Conservation (phyloP, 2,329 filamentous ascomycete genomes). For the Aspergillus hiratsukae region DNA sequence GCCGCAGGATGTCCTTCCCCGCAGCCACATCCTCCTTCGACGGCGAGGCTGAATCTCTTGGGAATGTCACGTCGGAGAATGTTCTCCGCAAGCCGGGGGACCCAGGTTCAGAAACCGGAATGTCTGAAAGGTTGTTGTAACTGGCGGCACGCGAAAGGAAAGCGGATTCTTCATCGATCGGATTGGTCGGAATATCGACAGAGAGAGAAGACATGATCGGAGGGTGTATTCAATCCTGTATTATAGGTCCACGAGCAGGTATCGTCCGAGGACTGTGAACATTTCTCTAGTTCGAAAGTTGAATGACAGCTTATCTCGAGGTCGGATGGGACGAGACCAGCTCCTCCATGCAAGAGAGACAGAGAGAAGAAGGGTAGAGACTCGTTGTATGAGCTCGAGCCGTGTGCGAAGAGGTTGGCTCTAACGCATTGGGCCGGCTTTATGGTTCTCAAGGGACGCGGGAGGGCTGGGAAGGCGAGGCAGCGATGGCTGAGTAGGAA, state of each 20-base stretch:
- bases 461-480: neutral
- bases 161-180: constrained; percentile 22
- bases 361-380: constrained; percentile 9
- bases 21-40: constrained; percentile 36
- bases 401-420: constrained; percentile 7
- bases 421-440: constrained; percentile 10
- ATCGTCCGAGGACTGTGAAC: constrained; percentile 21
- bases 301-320: constrained; percentile 16
- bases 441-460: neutral
- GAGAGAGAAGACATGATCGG: constrained; percentile 32
- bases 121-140: constrained; percentile 51
- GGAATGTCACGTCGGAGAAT: constrained; percentile 47
- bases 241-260: constrained; percentile 17
- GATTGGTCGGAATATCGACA: constrained; percentile 18
- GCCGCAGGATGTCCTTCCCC: constrained; percentile 40
- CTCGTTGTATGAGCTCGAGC: constrained; percentile 6
- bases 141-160: constrained; percentile 53
- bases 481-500: neutral
- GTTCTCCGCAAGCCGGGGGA: constrained; percentile 45
- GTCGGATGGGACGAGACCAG: constrained; percentile 39
- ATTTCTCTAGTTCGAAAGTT: constrained; percentile 23
- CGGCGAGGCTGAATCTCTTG: constrained; percentile 33
- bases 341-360: constrained; percentile 34
- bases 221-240: constrained; percentile 9
- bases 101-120: constrained; percentile 28